These are phyloP conservation scores for Globisporangium heterothallicum DNA, from an alignment of 352 stramenopile genomes.

Conservation along the genomic window DNA sequence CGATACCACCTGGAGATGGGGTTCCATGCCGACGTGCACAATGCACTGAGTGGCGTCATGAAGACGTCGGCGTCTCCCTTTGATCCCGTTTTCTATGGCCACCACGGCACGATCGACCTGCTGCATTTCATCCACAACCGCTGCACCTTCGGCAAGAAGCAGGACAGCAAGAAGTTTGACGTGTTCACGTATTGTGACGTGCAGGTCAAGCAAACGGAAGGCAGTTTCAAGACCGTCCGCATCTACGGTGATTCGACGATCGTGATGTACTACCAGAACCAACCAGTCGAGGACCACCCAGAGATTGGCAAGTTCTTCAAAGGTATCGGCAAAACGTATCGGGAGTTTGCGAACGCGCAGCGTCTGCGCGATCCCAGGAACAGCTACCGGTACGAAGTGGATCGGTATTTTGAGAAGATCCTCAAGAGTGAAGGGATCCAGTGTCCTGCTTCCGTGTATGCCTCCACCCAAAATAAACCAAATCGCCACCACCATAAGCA, in stretches of 20 bases:
- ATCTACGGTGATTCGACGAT: constrained; percentile 13
- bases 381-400: constrained; percentile 7
- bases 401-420: constrained; percentile 4
- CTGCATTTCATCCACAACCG: constrained; percentile 14
- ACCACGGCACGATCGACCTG: constrained; percentile 29
- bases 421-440: constrained; percentile 1
- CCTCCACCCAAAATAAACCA: background rate
- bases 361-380: background rate
- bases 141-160: constrained; percentile 1
- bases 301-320: constrained; percentile 29
- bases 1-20: constrained; percentile 29
- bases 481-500: background rate
- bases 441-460: constrained; percentile 3
- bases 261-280: constrained; percentile 27
- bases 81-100: constrained; percentile 40
- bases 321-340: constrained; percentile 23
- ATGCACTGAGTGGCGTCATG: constrained; percentile 32
- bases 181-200: too few species aligned
- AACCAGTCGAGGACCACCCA: constrained; percentile 23
- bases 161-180: background rate
- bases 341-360: constrained; percentile 14
- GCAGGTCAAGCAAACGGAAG: constrained; percentile 15
- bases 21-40: constrained; percentile 39
- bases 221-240: constrained; percentile 16
- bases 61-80: constrained; percentile 37